phyloP scores from a whole-genome alignment of 2,329 filamentous ascomycete species.

The Cladorrhinum sp. region DNA sequence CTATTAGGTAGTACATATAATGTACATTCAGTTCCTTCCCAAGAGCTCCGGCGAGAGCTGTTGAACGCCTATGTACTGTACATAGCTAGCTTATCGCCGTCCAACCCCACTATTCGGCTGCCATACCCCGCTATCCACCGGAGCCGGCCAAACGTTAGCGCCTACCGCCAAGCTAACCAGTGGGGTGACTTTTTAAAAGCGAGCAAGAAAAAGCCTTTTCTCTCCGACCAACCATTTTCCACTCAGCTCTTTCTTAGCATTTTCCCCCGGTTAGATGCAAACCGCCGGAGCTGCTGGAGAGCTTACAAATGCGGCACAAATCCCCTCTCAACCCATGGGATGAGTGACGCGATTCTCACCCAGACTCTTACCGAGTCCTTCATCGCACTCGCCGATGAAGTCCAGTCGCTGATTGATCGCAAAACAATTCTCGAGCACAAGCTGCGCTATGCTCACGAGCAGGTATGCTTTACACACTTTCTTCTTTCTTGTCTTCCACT shows the following conservation, averaged over 20 bases:
- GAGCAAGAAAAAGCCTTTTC: slow-evolving; percentile 14
- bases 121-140: slow-evolving; percentile 5
- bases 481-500: slow-evolving; percentile 12
- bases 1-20: too few relatives aligned
- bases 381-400: slow-evolving; percentile 62
- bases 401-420: slow-evolving; percentile 60
- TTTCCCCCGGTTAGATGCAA: slow-evolving; percentile 1
- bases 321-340: slow-evolving; percentile 32
- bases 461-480: slow-evolving; percentile 43
- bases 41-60: too few relatives aligned
- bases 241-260: slow-evolving; percentile 13
- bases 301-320: slow-evolving; percentile 20
- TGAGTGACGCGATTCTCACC: slow-evolving; percentile 45
- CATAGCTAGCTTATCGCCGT: too few relatives aligned
- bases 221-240: slow-evolving; percentile 5
- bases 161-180: slow-evolving; percentile 4
- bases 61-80: too few relatives aligned
- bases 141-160: slow-evolving; percentile 21
- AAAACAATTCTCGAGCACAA: slow-evolving; percentile 67
- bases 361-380: slow-evolving; percentile 63
- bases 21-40: too few relatives aligned
- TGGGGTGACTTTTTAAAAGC: slow-evolving; percentile 9
- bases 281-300: background rate
- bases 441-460: slow-evolving; percentile 63
- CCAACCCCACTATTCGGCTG: background rate